Evolutionary conservation across 805 yeast genomes (phyloP).

Genomic region (Metschnikowia proteae): DNA sequence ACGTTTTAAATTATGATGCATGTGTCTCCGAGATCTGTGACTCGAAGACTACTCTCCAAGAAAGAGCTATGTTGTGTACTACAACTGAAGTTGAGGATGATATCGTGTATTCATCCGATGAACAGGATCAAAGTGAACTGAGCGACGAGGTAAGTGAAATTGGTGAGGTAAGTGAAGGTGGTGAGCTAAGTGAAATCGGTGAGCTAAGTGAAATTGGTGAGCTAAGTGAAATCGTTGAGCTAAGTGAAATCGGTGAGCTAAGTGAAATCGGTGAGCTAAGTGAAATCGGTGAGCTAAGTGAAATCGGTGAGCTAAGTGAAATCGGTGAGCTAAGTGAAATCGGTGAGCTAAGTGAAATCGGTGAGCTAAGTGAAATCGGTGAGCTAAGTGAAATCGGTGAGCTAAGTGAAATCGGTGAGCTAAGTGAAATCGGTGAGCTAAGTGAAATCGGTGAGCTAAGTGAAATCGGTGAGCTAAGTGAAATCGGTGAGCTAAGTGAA

Average conservation of each 20-base stretch:
- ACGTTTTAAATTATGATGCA: not conserved
- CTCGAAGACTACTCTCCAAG: not conserved
- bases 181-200: too few species aligned
- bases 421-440: not conserved
- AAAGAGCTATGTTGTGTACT: not conserved
- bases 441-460: too few species aligned
- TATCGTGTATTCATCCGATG: not conserved
- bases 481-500: not conserved
- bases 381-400: too few species aligned
- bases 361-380: not conserved
- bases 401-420: too few species aligned
- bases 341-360: not conserved
- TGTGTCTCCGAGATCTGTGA: not conserved
- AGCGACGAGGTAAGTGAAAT: not conserved
- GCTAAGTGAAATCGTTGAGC: too few species aligned
- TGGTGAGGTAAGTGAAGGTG: not conserved
- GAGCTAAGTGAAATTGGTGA: too few species aligned
- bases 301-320: too few species aligned
- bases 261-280: not conserved
- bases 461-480: too few species aligned
- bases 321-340: too few species aligned
- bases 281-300: not conserved
- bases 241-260: too few species aligned
- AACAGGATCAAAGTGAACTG: not conserved
- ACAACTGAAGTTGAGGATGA: not conserved